Percentiles rank a stretch among this genome's conserved stretches.
These are phyloP conservation scores for Pseudisothecium myosuroides DNA, from an alignment of 225 moss, liverwort and hornwort genomes.

Conservation along the genomic window DNA sequence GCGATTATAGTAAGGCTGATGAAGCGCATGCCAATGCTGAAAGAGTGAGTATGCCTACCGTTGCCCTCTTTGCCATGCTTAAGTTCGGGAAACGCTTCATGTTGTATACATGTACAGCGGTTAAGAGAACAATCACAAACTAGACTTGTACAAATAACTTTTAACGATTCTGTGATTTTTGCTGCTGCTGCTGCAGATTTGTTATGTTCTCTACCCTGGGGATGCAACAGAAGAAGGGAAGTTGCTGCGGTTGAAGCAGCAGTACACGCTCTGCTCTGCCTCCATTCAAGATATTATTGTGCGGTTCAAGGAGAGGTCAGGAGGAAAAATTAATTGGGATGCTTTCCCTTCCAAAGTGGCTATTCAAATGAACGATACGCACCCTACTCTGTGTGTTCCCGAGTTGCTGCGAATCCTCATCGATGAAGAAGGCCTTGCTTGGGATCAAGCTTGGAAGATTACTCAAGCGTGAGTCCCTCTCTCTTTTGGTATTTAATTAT, in stretches of 20 bases:
- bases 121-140: not conserved
- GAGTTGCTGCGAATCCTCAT: constrained; percentile 82
- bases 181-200: constrained; percentile 55
- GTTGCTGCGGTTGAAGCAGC: constrained; percentile 75
- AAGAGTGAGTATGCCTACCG: constrained; percentile 43
- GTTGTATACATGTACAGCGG: not conserved
- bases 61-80: not conserved
- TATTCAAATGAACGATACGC: constrained; percentile 98
- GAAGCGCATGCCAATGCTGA: constrained; percentile 69
- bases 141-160: no score
- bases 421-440: constrained; percentile 69
- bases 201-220: constrained; percentile 90
- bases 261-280: constrained; percentile 93
- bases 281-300: constrained; percentile 89
- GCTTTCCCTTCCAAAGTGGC: constrained; percentile 85
- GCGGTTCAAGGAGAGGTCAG: constrained; percentile 87
- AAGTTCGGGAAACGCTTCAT: not conserved
- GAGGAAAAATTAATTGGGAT: constrained; percentile 60
- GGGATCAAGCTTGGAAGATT: constrained; percentile 93
- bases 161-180: not conserved
- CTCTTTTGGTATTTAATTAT: not conserved
- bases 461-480: constrained; percentile 70
- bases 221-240: constrained; percentile 79
- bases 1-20: constrained; percentile 65
- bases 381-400: constrained; percentile 88